Evolutionary conservation across 345 rosid species (phyloP).

Genomic region (Microcos paniculata): DNA sequence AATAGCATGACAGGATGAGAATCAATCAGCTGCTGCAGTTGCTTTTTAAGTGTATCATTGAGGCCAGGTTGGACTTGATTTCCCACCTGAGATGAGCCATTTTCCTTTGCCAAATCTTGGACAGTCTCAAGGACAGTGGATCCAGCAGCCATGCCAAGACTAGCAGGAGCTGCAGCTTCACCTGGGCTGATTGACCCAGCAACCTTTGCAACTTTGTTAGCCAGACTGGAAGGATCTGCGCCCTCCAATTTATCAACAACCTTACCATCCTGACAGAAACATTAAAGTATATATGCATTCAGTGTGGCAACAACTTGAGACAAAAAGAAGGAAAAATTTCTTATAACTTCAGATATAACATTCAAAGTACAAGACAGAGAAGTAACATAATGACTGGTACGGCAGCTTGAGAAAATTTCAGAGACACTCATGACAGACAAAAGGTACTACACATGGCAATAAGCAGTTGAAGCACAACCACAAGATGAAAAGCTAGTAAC

Average conservation of each 20-base stretch:
- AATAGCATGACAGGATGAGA: conserved; percentile 87
- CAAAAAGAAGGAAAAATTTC: not conserved
- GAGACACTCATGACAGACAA: not conserved
- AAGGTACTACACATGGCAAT: not conserved
- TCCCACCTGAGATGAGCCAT: conserved; percentile 35
- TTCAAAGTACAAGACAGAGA: not conserved
- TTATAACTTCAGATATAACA: not conserved
- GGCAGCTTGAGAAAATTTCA: not conserved
- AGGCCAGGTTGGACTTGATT: conserved; percentile 40
- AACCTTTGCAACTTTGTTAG: conserved; percentile 85
- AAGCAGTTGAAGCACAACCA: not conserved
- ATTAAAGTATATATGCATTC: not conserved
- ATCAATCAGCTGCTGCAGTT: conserved; percentile 59
- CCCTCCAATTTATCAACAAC: conserved; percentile 82
- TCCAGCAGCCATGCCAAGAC: conserved; percentile 97
- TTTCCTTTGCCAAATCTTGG: conserved; percentile 64
- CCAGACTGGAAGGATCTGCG: conserved; percentile 92
- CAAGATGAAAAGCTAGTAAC: not conserved
- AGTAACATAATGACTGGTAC: not conserved
- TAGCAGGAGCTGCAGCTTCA: conserved; percentile 96
- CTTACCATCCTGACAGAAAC: conserved; percentile 68
- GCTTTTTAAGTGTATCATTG: conserved; percentile 39
- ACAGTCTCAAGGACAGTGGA: conserved; percentile 71
- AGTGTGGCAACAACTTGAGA: not conserved
- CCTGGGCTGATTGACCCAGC: conserved; percentile 59